Base-by-base conservation (phyloP, 2,329 filamentous ascomycete species). In the Arthrobotrys musiformis region DNA sequence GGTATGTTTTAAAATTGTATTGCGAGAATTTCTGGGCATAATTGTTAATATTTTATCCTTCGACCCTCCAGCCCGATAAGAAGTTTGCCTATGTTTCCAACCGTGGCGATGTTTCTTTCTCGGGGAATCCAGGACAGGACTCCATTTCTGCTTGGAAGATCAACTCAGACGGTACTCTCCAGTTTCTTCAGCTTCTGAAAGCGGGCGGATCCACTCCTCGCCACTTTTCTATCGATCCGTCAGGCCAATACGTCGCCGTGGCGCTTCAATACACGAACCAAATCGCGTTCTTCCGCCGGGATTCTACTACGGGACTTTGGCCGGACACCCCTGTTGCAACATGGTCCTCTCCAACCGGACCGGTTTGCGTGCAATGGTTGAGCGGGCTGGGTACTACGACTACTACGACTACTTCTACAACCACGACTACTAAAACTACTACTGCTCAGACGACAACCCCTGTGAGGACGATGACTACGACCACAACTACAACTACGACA, bases 31-130 rank as follows among this genome's bases (percentile, higher is more conserved):
- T 15, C 46, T 7, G 28, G 33, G 19, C 9, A 17, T 15, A 50
- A 17, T 28, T 15, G 46, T 30, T 33, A 2, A 62, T 58, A 72
- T 19, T 58, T 62, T 58, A 79, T 52, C 42, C 5, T 46, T 26
- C 8, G 72, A 78, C 76, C 44, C n/a, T 30, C 28, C 63, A 89
- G 88, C 87, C 88, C 52, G 88, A 89, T 81, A 84, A 86, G 75
- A 87, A 86, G 40, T 92, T 89, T 84, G 82, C 93, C 62, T 85
- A 91, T 79, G 86, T 91, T 44, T 91, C 90, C 1, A 91, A 91
- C 79, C 90, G 92, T 78, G 87, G 87, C 81, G 90, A 91, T 81
- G 85, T 84, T 50, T 83, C 86, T 17, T 87, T 90, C 81, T 73
- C 80, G 79, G 84, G 42, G 17, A 62, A 37, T 13, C 75, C 68